Conservation (phyloP, 2,329 filamentous ascomycete genomes). For the Aspergillaceae sp. region DNA sequence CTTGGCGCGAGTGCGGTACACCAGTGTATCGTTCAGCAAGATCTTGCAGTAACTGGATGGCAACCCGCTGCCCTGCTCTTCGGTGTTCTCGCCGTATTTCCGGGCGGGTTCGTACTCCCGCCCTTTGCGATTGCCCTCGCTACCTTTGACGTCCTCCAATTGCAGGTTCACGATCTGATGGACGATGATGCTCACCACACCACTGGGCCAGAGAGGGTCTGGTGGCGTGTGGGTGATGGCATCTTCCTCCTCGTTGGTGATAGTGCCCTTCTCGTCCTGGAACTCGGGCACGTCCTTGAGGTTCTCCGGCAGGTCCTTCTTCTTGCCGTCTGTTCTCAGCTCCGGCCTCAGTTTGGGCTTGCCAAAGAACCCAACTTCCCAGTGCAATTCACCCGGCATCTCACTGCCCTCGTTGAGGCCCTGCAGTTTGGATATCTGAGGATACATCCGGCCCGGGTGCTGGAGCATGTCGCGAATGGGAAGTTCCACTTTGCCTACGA, state of each 20-base stretch:
- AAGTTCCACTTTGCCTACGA: conserved; percentile 88
- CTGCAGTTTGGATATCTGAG: conserved; percentile 71
- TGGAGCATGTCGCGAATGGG: conserved; percentile 93
- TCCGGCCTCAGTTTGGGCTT: conserved; percentile 82
- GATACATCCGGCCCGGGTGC: conserved; percentile 86
- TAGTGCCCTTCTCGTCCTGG: conserved; percentile 76
- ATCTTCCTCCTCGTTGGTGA: conserved; percentile 67
- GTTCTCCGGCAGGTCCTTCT: conserved; percentile 63
- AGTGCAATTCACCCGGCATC: conserved; percentile 90
- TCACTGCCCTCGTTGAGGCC: conserved; percentile 74
- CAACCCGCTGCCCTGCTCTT: conserved; percentile 69
- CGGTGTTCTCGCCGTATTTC: conserved; percentile 72
- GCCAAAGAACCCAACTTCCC: conserved; percentile 92
- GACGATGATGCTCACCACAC: conserved; percentile 74
- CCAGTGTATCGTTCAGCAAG: conserved; percentile 63
- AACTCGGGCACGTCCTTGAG: conserved; percentile 67
- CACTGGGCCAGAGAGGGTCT: conserved; percentile 92
- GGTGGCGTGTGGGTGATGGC: conserved; percentile 83
- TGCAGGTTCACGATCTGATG: conserved; percentile 95
- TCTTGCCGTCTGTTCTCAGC: conserved; percentile 77
- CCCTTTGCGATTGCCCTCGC: conserved; percentile 68
- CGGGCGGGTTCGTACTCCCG: conserved; percentile 84
- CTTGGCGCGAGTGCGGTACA: conserved; percentile 92
- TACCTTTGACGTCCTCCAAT: conserved; percentile 83
- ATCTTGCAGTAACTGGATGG: conserved; percentile 95